These are phyloP conservation scores for Acer saccharum DNA, from an alignment of 345 rosid genomes.

Conservation along the genomic window DNA sequence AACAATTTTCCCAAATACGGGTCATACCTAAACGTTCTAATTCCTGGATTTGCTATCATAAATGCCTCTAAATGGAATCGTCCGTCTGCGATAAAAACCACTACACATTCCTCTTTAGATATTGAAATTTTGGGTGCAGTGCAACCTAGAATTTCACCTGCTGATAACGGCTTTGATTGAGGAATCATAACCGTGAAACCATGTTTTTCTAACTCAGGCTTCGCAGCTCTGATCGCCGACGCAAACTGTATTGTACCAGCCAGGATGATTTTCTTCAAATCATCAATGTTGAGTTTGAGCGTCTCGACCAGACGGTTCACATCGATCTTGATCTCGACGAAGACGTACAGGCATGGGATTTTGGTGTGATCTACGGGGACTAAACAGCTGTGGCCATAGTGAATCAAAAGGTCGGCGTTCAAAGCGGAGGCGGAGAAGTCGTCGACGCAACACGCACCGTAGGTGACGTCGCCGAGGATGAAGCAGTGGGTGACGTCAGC, in stretches of 20 bases:
- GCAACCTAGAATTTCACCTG: slow-evolving; percentile 90
- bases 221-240: slow-evolving; percentile 79
- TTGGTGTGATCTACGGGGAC: slow-evolving; percentile 79
- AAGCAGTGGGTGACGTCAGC: slow-evolving; percentile 72
- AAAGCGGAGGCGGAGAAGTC: slow-evolving; percentile 79
- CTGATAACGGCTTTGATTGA: slow-evolving; percentile 83
- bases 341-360: slow-evolving; percentile 88
- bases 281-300: slow-evolving; percentile 45
- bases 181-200: slow-evolving; percentile 79
- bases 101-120: slow-evolving; percentile 31
- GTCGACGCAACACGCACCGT: slow-evolving; percentile 93
- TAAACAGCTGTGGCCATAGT: slow-evolving; percentile 91
- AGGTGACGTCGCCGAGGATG: slow-evolving; percentile 86
- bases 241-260: slow-evolving; percentile 94
- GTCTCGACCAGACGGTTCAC: slow-evolving; percentile 57
- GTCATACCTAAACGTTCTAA: slow-evolving; percentile 76
- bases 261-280: slow-evolving; percentile 41
- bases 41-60: slow-evolving; percentile 86
- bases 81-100: slow-evolving; percentile 89
- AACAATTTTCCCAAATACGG: slow-evolving; percentile 79
- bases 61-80: slow-evolving; percentile 89
- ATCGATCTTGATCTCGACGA: slow-evolving; percentile 83
- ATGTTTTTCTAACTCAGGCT: slow-evolving; percentile 67
- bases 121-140: slow-evolving; percentile 64
- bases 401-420: slow-evolving; percentile 79